Base-by-base conservation (phyloP, 441 rosid genomes). In the Pelargonium citronellum region DNA sequence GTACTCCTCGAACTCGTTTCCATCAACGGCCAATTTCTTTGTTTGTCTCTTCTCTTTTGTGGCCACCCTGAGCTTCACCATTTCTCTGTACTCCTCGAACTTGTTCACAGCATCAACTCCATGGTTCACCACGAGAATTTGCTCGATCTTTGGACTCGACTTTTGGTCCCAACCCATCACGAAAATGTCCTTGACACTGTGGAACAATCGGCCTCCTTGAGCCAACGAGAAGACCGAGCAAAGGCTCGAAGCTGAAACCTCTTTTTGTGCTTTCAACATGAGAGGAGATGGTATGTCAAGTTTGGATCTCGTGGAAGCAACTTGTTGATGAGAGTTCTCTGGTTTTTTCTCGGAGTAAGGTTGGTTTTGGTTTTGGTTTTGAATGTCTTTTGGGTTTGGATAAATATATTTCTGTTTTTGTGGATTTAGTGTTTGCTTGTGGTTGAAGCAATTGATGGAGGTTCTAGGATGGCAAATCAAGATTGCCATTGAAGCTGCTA, bases 401-500 rank as follows among this genome's bases (percentile, higher is more conserved):
- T 12, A 47, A 37, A 0, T 4, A 0, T 8, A 24, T 7, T 22
- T 12, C 39, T 37, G 44, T 15, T n/a, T 12, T 64, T 34, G 20
- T 12, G 67, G 39, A 16, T 13, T 13, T 17, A 19, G 1, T 24
- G 7, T 37, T 64, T 10, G 19, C 67, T 64, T 64, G 63, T 20
- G 27, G 19, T 13, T 64, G 47, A 37, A 37, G 46, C 67, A 64
- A 24, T 64, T 64, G 34, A 64, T 64, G 67, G 67, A 24, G n/a
- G 67, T 30, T 15, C 67, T 64, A 4, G 67, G 67, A 9, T 64
- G 67, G 15, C 43, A 30, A 2, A 13, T 47, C 9, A 64, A 37
- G 46, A 64, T 9, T 64, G 67, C 67, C 43, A 64, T 17, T 2
- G 67, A 64, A n/a, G 49, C 67, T 64, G 47, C 67, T 10, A 64